Base-by-base conservation (phyloP, 352 stramenopile genomes). In the Pythium chondricola region DNA sequence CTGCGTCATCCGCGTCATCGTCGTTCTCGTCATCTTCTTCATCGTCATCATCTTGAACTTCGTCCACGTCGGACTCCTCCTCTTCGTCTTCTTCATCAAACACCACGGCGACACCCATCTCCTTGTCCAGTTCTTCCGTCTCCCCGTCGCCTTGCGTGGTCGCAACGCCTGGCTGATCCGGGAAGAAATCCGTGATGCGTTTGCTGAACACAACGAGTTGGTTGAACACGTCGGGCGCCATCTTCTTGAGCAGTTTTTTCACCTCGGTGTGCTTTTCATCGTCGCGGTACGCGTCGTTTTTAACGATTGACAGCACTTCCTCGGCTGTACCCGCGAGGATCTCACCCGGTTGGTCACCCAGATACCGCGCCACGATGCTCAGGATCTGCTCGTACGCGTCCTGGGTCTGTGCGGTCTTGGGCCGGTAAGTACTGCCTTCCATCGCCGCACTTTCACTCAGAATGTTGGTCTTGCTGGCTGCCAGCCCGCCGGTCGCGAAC, bases 11-110 rank as follows among this genome's bases (percentile, higher is more conserved):
- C 24, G 85, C 71, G 13, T 65, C 53, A 21, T 68, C 54, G 9
- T 71, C 63, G 9, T 76, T 57, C 0, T 78, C 65, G 7, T 74
- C 71, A 0, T 80, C 71, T 0, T 83, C 64, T 11, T 82, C 67
- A 9, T 91, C 71, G 1, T 89, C 71, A 6, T 80, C 72, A 4
- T 74, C 66, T 2, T 64, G 71, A 2, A 97, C 85, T 58, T 97
- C 88, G 46, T 97, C 88, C 43, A 96, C 56, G 67, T 97, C 91
- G n/a, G 90, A 93, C 52, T 94, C 88, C 24, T 95, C 85, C 30
- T 95, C 86, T n/a, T 98, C 95, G 9, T 98, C 95, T 30, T 98
- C 95, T 57, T 98, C 91, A 52, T 99, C 95, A 72, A 99, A 99
- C 0, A 98, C 91, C 13, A 98, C 96, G 0, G 95, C 95, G 35